Evolutionary conservation across 345 rosid species (phyloP).

Genomic region (Acer saccharum): DNA sequence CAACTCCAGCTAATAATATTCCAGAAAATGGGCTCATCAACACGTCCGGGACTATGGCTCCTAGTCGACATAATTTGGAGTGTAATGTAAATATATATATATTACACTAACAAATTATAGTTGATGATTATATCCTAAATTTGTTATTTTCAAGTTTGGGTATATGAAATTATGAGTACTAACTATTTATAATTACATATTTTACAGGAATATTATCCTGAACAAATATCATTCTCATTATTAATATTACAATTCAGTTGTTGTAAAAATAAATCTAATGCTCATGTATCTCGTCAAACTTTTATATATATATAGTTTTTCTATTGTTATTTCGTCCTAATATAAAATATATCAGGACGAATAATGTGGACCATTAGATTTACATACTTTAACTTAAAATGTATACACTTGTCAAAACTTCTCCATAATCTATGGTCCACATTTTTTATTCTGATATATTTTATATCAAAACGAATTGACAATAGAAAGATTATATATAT

Average conservation of each 20-base stretch:
- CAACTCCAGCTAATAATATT: neutral
- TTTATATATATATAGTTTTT: too few relatives aligned
- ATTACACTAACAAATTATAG: neutral
- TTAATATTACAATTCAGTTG: neutral
- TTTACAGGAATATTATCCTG: neutral
- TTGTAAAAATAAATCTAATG: conserved; percentile 2
- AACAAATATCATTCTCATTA: neutral
- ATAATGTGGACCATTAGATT: too few relatives aligned
- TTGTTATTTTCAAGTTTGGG: conserved; percentile 3
- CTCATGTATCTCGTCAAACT: too few relatives aligned
- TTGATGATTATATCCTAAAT: neutral
- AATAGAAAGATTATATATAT: too few relatives aligned
- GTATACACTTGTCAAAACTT: too few relatives aligned
- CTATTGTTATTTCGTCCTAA: too few relatives aligned
- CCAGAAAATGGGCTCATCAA: conserved; percentile 8
- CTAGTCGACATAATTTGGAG: neutral
- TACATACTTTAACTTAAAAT: too few relatives aligned
- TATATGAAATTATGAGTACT: neutral
- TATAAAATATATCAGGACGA: too few relatives aligned
- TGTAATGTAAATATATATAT: neutral
- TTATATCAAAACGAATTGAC: too few relatives aligned
- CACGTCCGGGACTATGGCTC: neutral
- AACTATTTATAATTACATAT: neutral
- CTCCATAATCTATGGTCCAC: too few relatives aligned
- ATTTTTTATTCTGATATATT: too few relatives aligned